Base-by-base conservation (phyloP, 306 rosid genomes). In the Trichosanthes cucumerina region DNA sequence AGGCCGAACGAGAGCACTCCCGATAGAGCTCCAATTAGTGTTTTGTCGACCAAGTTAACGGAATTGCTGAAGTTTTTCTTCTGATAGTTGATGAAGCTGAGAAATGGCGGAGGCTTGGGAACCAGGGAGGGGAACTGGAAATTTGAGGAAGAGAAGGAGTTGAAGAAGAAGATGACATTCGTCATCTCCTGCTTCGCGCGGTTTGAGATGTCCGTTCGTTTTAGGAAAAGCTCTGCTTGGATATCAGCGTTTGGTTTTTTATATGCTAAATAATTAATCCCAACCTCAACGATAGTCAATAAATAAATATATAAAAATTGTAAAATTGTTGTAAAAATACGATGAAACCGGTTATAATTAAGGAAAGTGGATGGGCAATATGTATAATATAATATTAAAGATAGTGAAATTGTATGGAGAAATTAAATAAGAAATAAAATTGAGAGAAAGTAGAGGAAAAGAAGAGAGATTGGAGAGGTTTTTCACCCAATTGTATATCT, bases 1-100 rank as follows among this genome's bases (percentile, higher is more conserved):
- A 86, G 79, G 16, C 83, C 82, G 9, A 88, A 49, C 19, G 94
- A 86, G 43, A 86, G 87, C 43, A 87, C 89, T 8, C 90, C 88
- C 5, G 88, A 85, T 2, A 89, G 69, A 58, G 83, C 87, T 41
- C 85, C 85, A 1, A 52, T 47, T 0, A 90, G 79, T 24, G 88
- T 28, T 73, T 77, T 81, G 47, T 75, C 70, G 19, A 81, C 78
- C 82, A 80, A 88, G 79, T 12, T 50, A 69, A 23, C 0, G 34
- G 80, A 78, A 31, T 31, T 78, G 34, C n/a, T 52, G 36, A 19
- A 21, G 28, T 0, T 66, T 47, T 33, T 65, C 23, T 50, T 68
- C 5, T 36, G 28, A 1, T 4, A 15, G 52, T 52, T 38, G 58
- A 14, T 39, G 77, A 72, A 62, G 53, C 34, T 79, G 75, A 38